phyloP scores from a whole-genome alignment of 2,329 filamentous ascomycete species.

The Colletotrichum sp. region DNA sequence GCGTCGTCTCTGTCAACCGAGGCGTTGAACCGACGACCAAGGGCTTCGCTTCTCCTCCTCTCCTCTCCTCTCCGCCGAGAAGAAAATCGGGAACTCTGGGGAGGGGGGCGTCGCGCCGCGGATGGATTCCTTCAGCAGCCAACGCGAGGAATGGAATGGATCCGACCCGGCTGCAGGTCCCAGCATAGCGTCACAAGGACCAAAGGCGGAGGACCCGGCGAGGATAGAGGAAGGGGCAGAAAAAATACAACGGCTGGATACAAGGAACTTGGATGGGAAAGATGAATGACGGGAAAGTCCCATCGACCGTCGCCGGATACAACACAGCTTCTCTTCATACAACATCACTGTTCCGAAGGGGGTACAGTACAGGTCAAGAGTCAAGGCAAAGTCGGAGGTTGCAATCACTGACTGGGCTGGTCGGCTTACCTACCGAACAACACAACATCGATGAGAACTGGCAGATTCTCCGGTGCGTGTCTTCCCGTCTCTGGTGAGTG shows the following conservation, averaged over 20 bases:
- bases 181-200: slow-evolving; percentile 15
- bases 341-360: not conserved
- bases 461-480: not conserved
- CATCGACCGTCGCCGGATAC: not conserved
- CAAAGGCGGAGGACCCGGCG: slow-evolving; percentile 10
- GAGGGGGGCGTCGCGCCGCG: slow-evolving; percentile 2
- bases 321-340: not conserved
- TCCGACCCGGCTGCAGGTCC: slow-evolving; percentile 18
- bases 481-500: not conserved
- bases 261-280: not conserved
- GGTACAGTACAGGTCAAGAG: not conserved
- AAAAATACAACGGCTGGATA: not conserved
- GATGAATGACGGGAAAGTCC: not conserved
- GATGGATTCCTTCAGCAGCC: slow-evolving; percentile 17
- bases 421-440: not conserved
- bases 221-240: not conserved
- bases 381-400: not conserved
- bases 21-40: not conserved
- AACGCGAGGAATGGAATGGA: slow-evolving; percentile 10
- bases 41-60: not conserved
- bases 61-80: not conserved
- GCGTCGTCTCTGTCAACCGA: not conserved
- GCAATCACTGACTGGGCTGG: not conserved
- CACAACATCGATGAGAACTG: not conserved
- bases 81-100: slow-evolving; percentile 6